These are phyloP conservation scores for Simmondsia chinensis DNA, from an alignment of 148 eudicot species.

Conservation along the genomic window DNA sequence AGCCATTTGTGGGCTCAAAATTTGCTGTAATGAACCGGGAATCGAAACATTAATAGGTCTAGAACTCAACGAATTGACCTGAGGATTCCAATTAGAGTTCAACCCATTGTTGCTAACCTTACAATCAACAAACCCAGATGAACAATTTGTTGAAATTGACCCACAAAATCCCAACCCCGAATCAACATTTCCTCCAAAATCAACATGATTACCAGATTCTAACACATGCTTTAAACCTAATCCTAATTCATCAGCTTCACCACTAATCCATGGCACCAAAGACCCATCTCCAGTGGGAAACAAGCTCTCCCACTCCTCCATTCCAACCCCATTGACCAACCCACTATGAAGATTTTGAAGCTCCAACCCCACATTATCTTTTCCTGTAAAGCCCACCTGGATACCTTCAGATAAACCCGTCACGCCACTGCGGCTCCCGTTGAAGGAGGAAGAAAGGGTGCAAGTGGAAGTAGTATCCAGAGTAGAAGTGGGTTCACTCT, in stretches of 20 bases:
- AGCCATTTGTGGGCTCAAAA: slow-evolving; percentile 38
- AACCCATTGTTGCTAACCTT: slow-evolving; percentile 6
- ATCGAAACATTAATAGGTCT: slow-evolving; percentile 12
- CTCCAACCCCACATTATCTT: slow-evolving; percentile 5
- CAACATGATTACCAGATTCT: slow-evolving; percentile 30
- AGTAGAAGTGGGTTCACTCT: slow-evolving; percentile 49
- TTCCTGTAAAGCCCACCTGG: no score
- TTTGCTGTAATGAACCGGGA: slow-evolving; percentile 5
- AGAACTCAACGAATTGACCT: neutral
- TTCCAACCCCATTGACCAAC: slow-evolving; percentile 21
- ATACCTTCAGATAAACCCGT: neutral
- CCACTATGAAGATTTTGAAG: slow-evolving; percentile 15
- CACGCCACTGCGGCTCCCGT: slow-evolving; percentile 46
- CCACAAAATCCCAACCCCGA: neutral
- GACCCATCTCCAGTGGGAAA: slow-evolving; percentile 61
- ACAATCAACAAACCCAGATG: slow-evolving; percentile 15
- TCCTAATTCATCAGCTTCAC: slow-evolving; percentile 58
- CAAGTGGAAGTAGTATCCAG: slow-evolving; percentile 73
- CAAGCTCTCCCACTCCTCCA: slow-evolving; percentile 78
- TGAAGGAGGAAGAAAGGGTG: slow-evolving; percentile 39
- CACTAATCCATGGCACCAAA: slow-evolving; percentile 61
- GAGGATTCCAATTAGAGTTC: slow-evolving; percentile 1
- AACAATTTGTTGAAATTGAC: slow-evolving; percentile 11
- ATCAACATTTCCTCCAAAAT: slow-evolving; percentile 26
- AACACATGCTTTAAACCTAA: slow-evolving; percentile 53